Evolutionary conservation across 2,329 filamentous ascomycete genomes (phyloP), one percentile per base, ranked within the genome.

Genomic region (Claviceps humidiphila): DNA sequence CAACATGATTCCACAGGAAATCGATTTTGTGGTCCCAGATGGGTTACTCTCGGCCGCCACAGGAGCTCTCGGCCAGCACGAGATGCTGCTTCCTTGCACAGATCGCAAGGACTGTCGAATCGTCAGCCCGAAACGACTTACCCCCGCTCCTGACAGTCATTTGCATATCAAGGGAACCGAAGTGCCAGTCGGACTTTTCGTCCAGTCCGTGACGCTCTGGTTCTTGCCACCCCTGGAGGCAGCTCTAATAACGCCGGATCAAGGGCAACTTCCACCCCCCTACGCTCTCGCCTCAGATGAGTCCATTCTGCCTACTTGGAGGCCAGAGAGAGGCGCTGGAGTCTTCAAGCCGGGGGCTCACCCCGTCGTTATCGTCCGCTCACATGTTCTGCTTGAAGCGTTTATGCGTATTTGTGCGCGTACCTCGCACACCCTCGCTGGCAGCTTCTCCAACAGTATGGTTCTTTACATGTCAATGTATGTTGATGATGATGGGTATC

Each of bases 371-470:
- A 20, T 47, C 11, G 17, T 40, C 24, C 17, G 13, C 8, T 40
- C 50, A 6, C 34, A 46, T 24, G 43, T 51, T 20, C 9, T 51
- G 34, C 50, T 51, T n/a, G 50, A 51, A 17, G 50, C 50, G 11
- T 46, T 41, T 22, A 41, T 51, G 43, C 50, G 43, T 6, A 17
- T 51, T 26, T 51, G 20, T 26, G 43, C 43, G 44, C 50, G 50
- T 13, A 17, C 47, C 34, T 4, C 34, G 22, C 5, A 17, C 22
- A 48, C 24, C 9, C 38, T 16, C 20, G 22, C 7, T 16, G 51
- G 51, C 20, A 40, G 38, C 40, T 52, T 52, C 45, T 20, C 45
- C 17, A 44, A 48, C 4, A 24, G 22, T 22, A 52, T 52, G 51
- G 49, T 52, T 16, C 5, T 13, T 8, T 49, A 49, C 14, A 13